Evolutionary conservation across 2,329 filamentous ascomycete species (phyloP).

Genomic region (Ceratocystiopsis sp.): DNA sequence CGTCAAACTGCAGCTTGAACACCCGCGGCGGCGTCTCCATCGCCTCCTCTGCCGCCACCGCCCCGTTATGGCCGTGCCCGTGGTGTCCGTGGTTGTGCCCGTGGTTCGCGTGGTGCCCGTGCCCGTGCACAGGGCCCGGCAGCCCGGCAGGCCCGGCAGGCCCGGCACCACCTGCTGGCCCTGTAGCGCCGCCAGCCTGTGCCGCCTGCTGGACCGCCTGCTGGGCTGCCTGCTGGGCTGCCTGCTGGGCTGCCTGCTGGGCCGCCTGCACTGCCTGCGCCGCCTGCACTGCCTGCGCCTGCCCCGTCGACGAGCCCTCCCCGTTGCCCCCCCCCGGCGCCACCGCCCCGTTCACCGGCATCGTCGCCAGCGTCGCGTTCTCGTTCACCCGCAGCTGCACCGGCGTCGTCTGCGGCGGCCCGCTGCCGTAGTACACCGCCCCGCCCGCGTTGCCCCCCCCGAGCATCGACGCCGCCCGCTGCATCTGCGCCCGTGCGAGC

Average conservation of each 20-base stretch:
- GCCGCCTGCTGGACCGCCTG: no score
- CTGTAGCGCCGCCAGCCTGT: neutral
- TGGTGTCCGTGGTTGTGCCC: neutral
- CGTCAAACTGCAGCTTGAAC: slow-evolving; percentile 95
- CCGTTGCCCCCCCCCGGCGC: neutral
- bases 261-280: neutral
- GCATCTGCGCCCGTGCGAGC: slow-evolving; percentile 16
- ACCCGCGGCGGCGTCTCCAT: slow-evolving; percentile 41
- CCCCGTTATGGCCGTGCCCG: neutral
- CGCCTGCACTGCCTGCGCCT: slow-evolving; percentile 3
- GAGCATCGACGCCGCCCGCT: no score
- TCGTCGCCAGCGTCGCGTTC: no score
- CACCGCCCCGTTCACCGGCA: neutral
- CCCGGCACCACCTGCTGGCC: no score
- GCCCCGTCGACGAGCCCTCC: neutral
- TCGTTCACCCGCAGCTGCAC: no score
- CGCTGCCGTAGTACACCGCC: no score
- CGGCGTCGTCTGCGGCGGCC: no score
- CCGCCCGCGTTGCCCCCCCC: no score
- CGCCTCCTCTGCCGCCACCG: slow-evolving; percentile 22
- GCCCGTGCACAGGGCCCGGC: no score
- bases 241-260: neutral
- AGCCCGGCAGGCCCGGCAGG: no score
- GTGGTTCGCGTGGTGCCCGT: neutral
- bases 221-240: no score